Conservation (phyloP, 805 yeast genomes). For the Candida nitratophila region DNA sequence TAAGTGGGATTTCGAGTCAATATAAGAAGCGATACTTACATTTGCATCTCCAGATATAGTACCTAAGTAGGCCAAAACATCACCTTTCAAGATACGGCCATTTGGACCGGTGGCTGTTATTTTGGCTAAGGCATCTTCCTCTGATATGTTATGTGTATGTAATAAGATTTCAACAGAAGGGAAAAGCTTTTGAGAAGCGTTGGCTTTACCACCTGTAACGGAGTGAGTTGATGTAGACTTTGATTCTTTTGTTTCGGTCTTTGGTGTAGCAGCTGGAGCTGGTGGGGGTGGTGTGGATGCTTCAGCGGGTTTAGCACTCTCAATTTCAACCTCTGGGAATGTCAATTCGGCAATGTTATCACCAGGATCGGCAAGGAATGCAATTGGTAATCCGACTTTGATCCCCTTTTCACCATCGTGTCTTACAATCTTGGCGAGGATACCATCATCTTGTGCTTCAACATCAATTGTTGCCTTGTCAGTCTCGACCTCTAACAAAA, state of each 20-base stretch:
- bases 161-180: constrained; percentile 76
- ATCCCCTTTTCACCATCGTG: constrained; percentile 73
- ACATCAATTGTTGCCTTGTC: constrained; percentile 81
- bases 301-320: constrained; percentile 13
- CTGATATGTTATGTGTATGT: constrained; percentile 52
- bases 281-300: constrained; percentile 14
- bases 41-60: constrained; percentile 53
- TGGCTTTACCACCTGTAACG: constrained; percentile 36
- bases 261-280: constrained; percentile 15
- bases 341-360: constrained; percentile 69
- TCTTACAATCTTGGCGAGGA: constrained; percentile 66
- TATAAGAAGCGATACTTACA: constrained; percentile 43
- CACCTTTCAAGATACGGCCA: constrained; percentile 87
- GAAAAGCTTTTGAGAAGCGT: constrained; percentile 56
- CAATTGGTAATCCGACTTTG: constrained; percentile 86
- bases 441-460: constrained; percentile 89
- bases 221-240: constrained; percentile 15
- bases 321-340: constrained; percentile 40
- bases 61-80: constrained; percentile 80
- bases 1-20: constrained; percentile 51
- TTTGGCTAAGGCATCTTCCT: constrained; percentile 60
- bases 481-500: constrained; percentile 73
- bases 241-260: constrained; percentile 47
- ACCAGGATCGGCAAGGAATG: constrained; percentile 78
- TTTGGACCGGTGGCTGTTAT: constrained; percentile 84